These are phyloP conservation scores for Trametes cubensis DNA, from an alignment of 768 basidiomycete species.

Conservation along the genomic window DNA sequence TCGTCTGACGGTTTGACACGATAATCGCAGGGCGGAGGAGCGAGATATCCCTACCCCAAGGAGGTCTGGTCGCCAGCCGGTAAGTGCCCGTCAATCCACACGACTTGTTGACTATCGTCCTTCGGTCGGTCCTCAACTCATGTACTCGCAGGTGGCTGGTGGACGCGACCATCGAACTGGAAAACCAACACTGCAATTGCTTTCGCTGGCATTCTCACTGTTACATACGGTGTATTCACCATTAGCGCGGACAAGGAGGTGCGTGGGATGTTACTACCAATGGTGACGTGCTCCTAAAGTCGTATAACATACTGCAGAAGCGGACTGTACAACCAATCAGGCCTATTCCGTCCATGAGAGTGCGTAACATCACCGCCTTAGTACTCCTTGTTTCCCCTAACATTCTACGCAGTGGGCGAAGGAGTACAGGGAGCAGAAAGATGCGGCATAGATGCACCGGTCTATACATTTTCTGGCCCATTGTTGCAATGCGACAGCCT, in stretches of 20 bases:
- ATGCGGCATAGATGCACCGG: not conserved
- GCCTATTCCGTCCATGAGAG: constrained; percentile 80
- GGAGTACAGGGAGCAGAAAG: constrained; percentile 44
- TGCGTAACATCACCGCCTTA: constrained; percentile 39
- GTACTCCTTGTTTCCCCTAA: not conserved
- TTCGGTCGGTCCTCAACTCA: not conserved
- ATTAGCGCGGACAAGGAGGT: constrained; percentile 84
- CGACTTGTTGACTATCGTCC: not conserved
- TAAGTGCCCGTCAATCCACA: constrained; percentile 37
- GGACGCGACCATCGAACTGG: constrained; percentile 92
- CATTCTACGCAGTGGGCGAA: constrained; percentile 48
- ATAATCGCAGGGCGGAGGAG: constrained; percentile 68
- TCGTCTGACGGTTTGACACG: not conserved
- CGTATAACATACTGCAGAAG: constrained; percentile 42
- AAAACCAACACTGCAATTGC: constrained; percentile 78
- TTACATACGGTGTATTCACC: constrained; percentile 69
- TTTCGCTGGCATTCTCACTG: constrained; percentile 64
- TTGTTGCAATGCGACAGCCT: not conserved
- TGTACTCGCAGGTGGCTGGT: constrained; percentile 80
- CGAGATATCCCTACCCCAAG: constrained; percentile 91
- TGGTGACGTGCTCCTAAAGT: not conserved
- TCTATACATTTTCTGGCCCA: not conserved
- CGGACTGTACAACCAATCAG: constrained; percentile 62
- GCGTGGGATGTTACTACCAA: constrained; percentile 30
- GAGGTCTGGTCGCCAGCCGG: constrained; percentile 94